These are phyloP conservation scores for Linnemannia schmuckeri DNA, from an alignment of 192 early-diverging fungal genomes.

Conservation along the genomic window DNA sequence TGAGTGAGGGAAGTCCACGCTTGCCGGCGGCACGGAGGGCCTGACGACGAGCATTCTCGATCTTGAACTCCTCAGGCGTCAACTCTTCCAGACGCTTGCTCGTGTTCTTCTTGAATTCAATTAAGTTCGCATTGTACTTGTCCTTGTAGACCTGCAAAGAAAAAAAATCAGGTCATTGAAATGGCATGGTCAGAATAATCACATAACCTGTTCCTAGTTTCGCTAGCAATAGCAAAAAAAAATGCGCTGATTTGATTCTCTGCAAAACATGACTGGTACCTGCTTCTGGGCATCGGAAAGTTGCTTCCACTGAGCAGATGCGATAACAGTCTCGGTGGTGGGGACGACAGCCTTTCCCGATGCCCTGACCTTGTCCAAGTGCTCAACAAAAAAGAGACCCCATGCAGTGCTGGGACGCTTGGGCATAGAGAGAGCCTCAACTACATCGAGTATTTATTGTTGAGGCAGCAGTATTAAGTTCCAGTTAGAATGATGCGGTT, in stretches of 20 bases:
- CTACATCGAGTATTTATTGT: background rate
- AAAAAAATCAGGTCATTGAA: background rate
- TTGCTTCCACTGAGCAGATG: conserved; percentile 34
- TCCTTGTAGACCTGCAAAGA: conserved; percentile 26
- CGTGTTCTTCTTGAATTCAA: conserved; percentile 25
- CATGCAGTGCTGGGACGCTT: conserved; percentile 45
- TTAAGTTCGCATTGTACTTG: conserved; percentile 18
- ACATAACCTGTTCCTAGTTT: background rate
- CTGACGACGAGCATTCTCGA: conserved; percentile 44
- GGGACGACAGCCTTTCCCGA: conserved; percentile 29
- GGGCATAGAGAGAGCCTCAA: conserved; percentile 20
- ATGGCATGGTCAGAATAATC: background rate
- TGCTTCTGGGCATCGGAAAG: conserved; percentile 23
- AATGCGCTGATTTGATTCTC: background rate
- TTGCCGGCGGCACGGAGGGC: conserved; percentile 42
- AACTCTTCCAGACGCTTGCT: conserved; percentile 31
- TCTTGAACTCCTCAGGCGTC: conserved; percentile 38
- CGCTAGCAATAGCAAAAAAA: background rate
- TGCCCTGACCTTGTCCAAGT: conserved; percentile 43
- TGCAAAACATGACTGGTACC: background rate
- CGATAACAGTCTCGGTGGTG: conserved; percentile 4
- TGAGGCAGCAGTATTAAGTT: background rate
- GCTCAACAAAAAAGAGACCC: conserved; percentile 36
- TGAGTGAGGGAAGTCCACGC: conserved; percentile 23
- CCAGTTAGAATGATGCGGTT: background rate